Evolutionary conservation across 371 early-diverging fungal species (phyloP).

Genomic region (Rhizopus sp.): DNA sequence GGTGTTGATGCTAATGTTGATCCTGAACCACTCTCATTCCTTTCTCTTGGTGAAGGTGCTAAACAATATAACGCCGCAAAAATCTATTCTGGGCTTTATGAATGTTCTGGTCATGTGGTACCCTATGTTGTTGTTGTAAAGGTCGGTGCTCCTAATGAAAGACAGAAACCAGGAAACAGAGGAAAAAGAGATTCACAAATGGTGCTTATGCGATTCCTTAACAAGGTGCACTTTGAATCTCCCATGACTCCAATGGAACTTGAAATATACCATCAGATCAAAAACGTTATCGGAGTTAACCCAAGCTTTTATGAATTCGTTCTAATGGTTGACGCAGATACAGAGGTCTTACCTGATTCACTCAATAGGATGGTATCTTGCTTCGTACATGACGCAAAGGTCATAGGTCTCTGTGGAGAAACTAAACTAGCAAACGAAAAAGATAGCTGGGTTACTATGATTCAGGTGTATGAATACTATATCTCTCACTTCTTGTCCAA

Average conservation of each 20-base stretch:
- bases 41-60: slow-evolving; percentile 83
- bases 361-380: slow-evolving; percentile 80
- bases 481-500: slow-evolving; percentile 97
- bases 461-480: slow-evolving; percentile 98
- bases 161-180: slow-evolving; percentile 86
- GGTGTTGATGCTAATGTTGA: slow-evolving; percentile 78
- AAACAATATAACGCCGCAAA: slow-evolving; percentile 92
- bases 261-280: slow-evolving; percentile 89
- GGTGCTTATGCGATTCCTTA: slow-evolving; percentile 95
- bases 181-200: slow-evolving; percentile 99
- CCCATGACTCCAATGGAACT: slow-evolving; percentile 87
- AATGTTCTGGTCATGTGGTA: slow-evolving; percentile 77
- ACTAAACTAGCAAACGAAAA: slow-evolving; percentile 88
- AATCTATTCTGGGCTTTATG: slow-evolving; percentile 95
- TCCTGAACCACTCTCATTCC: slow-evolving; percentile 85
- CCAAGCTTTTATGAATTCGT: slow-evolving; percentile 84
- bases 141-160: slow-evolving; percentile 74
- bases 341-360: slow-evolving; percentile 76
- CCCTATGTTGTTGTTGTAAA: slow-evolving; percentile 94
- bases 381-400: slow-evolving; percentile 83
- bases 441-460: slow-evolving; percentile 93
- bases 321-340: slow-evolving; percentile 96
- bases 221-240: slow-evolving; percentile 85
- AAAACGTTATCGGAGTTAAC: slow-evolving; percentile 84
- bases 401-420: slow-evolving; percentile 93